Conservation (phyloP, 129 eudicot species). For the Centella asiatica region DNA sequence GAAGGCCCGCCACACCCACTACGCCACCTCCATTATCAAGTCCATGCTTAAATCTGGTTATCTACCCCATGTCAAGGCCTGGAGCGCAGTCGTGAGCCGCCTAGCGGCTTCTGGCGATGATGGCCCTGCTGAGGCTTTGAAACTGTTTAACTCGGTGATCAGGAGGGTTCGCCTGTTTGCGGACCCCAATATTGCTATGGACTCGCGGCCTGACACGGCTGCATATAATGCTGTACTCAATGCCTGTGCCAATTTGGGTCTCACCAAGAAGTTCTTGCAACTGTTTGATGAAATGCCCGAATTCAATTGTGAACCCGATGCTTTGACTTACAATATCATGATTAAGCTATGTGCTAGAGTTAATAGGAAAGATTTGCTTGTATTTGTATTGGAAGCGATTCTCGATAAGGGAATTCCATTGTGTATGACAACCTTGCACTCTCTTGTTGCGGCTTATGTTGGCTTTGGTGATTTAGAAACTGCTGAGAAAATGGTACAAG, state of each 20-base stretch:
- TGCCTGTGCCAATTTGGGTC: slow-evolving; percentile 85
- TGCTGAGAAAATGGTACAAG: slow-evolving; percentile 76
- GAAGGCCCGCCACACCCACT: slow-evolving; percentile 63
- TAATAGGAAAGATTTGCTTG: slow-evolving; percentile 76
- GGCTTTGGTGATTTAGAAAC: slow-evolving; percentile 82
- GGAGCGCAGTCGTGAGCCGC: slow-evolving; percentile 87
- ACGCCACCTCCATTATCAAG: slow-evolving; percentile 63
- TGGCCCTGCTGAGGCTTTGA: slow-evolving; percentile 65
- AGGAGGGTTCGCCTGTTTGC: slow-evolving; percentile 41
- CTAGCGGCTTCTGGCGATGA: slow-evolving; percentile 65
- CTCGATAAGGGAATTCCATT: slow-evolving; percentile 45
- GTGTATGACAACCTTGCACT: slow-evolving; percentile 77
- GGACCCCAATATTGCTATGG: slow-evolving; percentile 34
- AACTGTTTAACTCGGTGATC: slow-evolving; percentile 45
- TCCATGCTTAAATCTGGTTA: slow-evolving; percentile 92
- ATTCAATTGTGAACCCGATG: slow-evolving; percentile 63
- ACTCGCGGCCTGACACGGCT: slow-evolving; percentile 72
- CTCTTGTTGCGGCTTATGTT: slow-evolving; percentile 86
- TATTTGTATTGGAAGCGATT: slow-evolving; percentile 63
- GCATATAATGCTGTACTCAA: slow-evolving; percentile 86
- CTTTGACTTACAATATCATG: slow-evolving; percentile 74
- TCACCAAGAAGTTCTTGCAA: slow-evolving; percentile 46
- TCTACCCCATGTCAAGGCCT: slow-evolving; percentile 93
- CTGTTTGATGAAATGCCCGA: slow-evolving; percentile 83
- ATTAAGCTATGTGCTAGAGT: slow-evolving; percentile 72